phyloP scores from a whole-genome alignment of 75 land plant species.

The Pinus tabuliformis region DNA sequence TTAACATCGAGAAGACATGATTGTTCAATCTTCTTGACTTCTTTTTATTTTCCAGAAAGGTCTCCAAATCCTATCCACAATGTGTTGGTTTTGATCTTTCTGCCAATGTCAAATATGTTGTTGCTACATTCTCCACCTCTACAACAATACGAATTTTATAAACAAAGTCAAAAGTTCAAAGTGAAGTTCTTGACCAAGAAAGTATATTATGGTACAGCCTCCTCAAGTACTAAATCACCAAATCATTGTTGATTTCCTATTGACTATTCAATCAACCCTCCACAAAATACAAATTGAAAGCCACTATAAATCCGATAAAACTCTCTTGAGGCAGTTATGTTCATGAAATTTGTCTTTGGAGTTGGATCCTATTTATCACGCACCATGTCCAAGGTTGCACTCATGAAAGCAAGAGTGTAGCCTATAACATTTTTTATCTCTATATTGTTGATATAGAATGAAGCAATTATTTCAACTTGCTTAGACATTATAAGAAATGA shows the following conservation, averaged over 20 bases:
- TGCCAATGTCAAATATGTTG: constrained; percentile 15
- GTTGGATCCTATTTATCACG: constrained; percentile 80
- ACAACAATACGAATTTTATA: constrained; percentile 30
- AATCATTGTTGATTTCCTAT: no score
- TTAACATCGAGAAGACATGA: constrained; percentile 88
- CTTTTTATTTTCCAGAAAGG: constrained; percentile 73
- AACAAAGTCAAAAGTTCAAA: no score
- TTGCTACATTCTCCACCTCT: constrained; percentile 60
- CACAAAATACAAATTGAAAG: constrained; percentile 72
- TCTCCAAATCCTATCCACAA: constrained; percentile 60
- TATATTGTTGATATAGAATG: constrained; percentile 72
- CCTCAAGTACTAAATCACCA: no score
- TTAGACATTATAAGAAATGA: no score
- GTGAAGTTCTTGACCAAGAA: no score
- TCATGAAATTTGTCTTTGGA: constrained; percentile 93
- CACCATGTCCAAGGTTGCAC: constrained; percentile 74
- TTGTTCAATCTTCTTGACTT: constrained; percentile 91
- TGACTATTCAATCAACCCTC: no score
- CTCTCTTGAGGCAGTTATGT: constrained; percentile 94
- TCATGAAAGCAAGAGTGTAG: constrained; percentile 88
- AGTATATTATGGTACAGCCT: no score
- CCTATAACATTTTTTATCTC: constrained; percentile 91
- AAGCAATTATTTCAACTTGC: constrained; percentile 18
- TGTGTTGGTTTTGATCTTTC: constrained; percentile 22
- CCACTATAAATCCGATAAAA: constrained; percentile 96